A percentile compares a stretch with the other conserved stretches of the same genome.
Evolutionary conservation across 2,329 filamentous ascomycete genomes (phyloP).

Genomic region (Salinomyces thailandicus): DNA sequence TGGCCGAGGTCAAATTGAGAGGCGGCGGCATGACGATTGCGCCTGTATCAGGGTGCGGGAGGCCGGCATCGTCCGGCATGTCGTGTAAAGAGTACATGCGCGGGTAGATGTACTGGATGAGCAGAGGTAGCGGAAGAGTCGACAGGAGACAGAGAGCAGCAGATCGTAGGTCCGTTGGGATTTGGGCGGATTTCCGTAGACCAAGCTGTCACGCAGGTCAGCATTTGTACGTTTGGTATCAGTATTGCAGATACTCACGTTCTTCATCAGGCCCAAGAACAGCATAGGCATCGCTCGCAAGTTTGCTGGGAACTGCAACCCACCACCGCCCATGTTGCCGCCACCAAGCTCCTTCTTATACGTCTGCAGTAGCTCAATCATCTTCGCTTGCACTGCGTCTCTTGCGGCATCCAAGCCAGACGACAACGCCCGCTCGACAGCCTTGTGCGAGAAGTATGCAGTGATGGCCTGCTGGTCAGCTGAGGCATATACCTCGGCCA

Average conservation of each 20-base stretch:
- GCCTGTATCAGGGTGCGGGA: slow-evolving; percentile 74
- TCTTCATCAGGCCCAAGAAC: slow-evolving; percentile 92
- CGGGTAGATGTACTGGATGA: slow-evolving; percentile 77
- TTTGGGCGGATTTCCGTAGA: slow-evolving; percentile 83
- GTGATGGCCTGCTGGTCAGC: slow-evolving; percentile 91
- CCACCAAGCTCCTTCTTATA: slow-evolving; percentile 96
- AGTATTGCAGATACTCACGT: slow-evolving; percentile 46
- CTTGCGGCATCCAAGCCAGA: slow-evolving; percentile 82
- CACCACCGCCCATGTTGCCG: slow-evolving; percentile 85
- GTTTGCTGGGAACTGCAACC: slow-evolving; percentile 89
- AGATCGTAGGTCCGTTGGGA: slow-evolving; percentile 85
- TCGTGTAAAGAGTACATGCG: slow-evolving; percentile 71
- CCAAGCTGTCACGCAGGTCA: slow-evolving; percentile 44
- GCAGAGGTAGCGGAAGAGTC: slow-evolving; percentile 75
- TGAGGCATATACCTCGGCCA: slow-evolving; percentile 87
- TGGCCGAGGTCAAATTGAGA: slow-evolving; percentile 77
- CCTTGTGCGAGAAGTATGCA: slow-evolving; percentile 94
- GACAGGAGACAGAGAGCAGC: slow-evolving; percentile 90
- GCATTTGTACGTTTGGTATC: slow-evolving; percentile 15
- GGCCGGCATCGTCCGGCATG: slow-evolving; percentile 88
- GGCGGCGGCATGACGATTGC: slow-evolving; percentile 80
- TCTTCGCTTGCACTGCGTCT: slow-evolving; percentile 81
- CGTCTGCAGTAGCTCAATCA: slow-evolving; percentile 83
- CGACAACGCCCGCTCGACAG: slow-evolving; percentile 78
- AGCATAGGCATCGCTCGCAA: slow-evolving; percentile 77